A percentile compares a stretch with the other conserved stretches of the same genome.
phyloP scores from a whole-genome alignment of 163 green algal genomes.

The Prototheca wickerhamii region DNA sequence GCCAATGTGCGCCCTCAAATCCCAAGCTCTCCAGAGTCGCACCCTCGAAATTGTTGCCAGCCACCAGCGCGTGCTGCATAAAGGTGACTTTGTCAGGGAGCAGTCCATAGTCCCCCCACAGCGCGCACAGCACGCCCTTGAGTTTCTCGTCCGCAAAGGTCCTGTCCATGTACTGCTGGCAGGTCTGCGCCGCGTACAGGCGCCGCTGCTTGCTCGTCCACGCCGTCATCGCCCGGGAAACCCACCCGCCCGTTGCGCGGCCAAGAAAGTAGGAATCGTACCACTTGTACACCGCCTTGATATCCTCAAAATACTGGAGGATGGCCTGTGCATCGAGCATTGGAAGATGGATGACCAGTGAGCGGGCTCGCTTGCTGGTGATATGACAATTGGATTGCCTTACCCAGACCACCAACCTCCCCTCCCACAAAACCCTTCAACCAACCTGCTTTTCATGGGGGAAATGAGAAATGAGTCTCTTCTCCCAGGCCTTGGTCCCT shows the following conservation, averaged over 20 bases:
- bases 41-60: constrained; percentile 3
- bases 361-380: too few species aligned
- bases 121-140: neutral
- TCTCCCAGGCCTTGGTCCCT: neutral
- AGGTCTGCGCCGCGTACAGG: neutral
- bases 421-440: neutral
- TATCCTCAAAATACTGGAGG: neutral
- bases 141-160: neutral
- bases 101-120: constrained; percentile 3
- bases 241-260: neutral
- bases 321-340: neutral
- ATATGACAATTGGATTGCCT: too few species aligned
- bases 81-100: neutral
- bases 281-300: neutral
- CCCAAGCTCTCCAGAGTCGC: too few species aligned
- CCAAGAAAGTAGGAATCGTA: neutral
- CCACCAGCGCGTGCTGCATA: neutral
- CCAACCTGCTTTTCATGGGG: neutral
- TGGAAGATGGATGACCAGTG: neutral
- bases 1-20: too few species aligned
- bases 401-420: too few species aligned
- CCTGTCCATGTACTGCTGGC: constrained; percentile 2
- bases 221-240: neutral
- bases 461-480: neutral
- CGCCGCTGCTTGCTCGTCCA: neutral